Percentiles rank a stretch among this genome's conserved stretches.
phyloP scores from a whole-genome alignment of 2,329 filamentous ascomycete genomes.

The Myriosclerotinia duriaeana region DNA sequence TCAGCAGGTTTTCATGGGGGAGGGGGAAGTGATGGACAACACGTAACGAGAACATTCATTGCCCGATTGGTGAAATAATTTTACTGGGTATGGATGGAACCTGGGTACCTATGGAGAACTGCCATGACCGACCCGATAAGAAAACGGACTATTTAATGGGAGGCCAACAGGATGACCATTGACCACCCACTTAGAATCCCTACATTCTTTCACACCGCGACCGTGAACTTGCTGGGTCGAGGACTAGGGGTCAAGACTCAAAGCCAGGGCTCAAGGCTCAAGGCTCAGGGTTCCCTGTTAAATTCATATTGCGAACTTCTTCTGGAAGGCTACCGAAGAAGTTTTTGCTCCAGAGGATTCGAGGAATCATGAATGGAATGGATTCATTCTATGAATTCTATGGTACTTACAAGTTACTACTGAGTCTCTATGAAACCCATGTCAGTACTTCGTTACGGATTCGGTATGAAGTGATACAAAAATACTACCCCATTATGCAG shows the following conservation, averaged over 20 bases:
- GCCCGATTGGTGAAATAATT: constrained; percentile 25
- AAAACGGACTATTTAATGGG: background rate
- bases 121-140: constrained; percentile 20
- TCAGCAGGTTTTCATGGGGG: constrained; percentile 7
- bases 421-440: background rate
- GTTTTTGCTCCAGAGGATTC: constrained; percentile 3
- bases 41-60: constrained; percentile 16
- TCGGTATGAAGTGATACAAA: constrained; percentile 11
- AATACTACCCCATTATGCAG: constrained; percentile 13
- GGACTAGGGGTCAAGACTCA: background rate
- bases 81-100: constrained; percentile 9
- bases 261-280: background rate
- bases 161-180: constrained; percentile 5
- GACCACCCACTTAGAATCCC: constrained; percentile 18
- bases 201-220: constrained; percentile 22
- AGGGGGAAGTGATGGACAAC: background rate
- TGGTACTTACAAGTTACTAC: no score
- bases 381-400: no score
- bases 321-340: constrained; percentile 34
- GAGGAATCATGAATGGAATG: no score
- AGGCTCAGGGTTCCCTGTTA: constrained; percentile 11
- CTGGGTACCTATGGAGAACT: background rate
- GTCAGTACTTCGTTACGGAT: background rate
- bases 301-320: constrained; percentile 21
- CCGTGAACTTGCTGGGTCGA: constrained; percentile 11